Evolutionary conservation across 2,329 filamentous ascomycete species (phyloP), one percentile per base, ranked within the genome.

Genomic region (Gnomoniopsis smithogilvyi): DNA sequence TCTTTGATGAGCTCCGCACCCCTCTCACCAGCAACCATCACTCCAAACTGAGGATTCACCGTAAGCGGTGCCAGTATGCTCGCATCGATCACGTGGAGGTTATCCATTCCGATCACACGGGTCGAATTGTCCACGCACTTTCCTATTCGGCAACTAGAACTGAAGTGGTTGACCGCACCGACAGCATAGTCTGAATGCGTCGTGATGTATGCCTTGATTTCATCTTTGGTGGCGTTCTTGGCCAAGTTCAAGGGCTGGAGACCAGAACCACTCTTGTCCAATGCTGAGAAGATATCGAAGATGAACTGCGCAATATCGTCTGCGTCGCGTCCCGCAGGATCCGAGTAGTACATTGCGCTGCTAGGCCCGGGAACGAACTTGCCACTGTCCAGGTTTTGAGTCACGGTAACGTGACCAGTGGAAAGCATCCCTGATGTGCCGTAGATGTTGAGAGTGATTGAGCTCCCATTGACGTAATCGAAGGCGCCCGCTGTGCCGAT

Each of bases 391-490:
- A 69, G 66, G 21, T 56, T 11, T 36, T 34, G 53, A 11, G 22
- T 49, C 0, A 82, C 72, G 7, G 73, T 65, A 3, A 82, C 79
- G 4, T 72, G 71, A 1, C 80, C 80, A 1, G 73, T 67, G 2
- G 81, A 83, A 6, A 74, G 73, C 22, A 83, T 71, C 1, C 81
- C 81, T 0, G 80, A 83, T 0, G 81, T 84, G 10, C 81, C 81
- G 69, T 84, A 84, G 4, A 84, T 68, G 66, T 84, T 84, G 21
- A 84, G 72, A 0, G 80, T 83, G 54, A 84, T 79, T 60, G 79
- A 81, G 59, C 78, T 72, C 54, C 73, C 72, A 36, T 67, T 64
- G 1, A 60, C 74, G 64, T 68, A 79, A 10, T 70, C 76, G 1
- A 68, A 66, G 45, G 71, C 75, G 2, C 81, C 81, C 0, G 77